These are phyloP conservation scores for Aspergillus melleus DNA, from an alignment of 2,329 filamentous ascomycete genomes.

Conservation along the genomic window DNA sequence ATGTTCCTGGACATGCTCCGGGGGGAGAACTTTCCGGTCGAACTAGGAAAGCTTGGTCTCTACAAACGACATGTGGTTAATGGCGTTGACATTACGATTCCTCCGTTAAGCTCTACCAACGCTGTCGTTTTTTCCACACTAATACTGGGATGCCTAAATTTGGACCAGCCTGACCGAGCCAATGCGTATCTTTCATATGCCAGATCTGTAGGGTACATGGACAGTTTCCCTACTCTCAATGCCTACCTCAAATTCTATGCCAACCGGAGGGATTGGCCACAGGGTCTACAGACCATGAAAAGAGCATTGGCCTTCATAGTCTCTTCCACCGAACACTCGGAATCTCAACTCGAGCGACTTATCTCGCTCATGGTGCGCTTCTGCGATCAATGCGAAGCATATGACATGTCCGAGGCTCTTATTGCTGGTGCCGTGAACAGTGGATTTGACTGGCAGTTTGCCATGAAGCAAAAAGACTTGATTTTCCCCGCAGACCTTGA, in stretches of 20 bases:
- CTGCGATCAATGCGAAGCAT: conserved; percentile 36
- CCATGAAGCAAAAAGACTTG: conserved; percentile 30
- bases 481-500: conserved; percentile 22
- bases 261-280: conserved; percentile 37
- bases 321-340: conserved; percentile 32
- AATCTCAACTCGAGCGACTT: conserved; percentile 32
- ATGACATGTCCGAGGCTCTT: conserved; percentile 31
- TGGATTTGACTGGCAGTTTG: conserved; percentile 33
- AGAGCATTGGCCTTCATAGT: conserved; percentile 37
- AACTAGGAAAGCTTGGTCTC: conserved; percentile 28
- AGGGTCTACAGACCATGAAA: conserved; percentile 33
- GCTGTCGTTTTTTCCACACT: conserved; percentile 36
- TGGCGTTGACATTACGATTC: conserved; percentile 37
- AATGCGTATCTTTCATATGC: conserved; percentile 42
- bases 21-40: conserved; percentile 35
- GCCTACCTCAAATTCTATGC: conserved; percentile 41
- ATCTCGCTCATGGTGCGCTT: conserved; percentile 41
- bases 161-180: conserved; percentile 42
- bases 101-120: conserved; percentile 35
- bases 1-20: conserved; percentile 39
- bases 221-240: conserved; percentile 37
- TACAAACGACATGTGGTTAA: conserved; percentile 33
- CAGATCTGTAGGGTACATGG: conserved; percentile 37
- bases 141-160: conserved; percentile 39
- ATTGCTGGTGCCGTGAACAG: conserved; percentile 37